These are phyloP conservation scores for Enterocytospora artemiae DNA, from an alignment of 371 early-diverging fungal species.

Conservation along the genomic window DNA sequence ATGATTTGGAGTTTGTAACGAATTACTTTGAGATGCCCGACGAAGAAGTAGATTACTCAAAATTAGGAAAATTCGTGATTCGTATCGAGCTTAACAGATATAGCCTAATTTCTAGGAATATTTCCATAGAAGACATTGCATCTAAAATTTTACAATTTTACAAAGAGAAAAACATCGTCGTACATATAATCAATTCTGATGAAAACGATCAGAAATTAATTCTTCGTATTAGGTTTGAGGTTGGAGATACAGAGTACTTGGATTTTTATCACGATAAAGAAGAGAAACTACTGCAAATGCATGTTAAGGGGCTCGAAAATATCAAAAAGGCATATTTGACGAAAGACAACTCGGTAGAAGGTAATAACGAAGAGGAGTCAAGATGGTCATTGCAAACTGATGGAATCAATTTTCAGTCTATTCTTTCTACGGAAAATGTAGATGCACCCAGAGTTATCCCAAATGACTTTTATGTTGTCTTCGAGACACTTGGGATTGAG, in stretches of 20 bases:
- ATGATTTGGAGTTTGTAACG: constrained; percentile 80
- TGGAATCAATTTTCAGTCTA: constrained; percentile 77
- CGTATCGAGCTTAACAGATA: constrained; percentile 72
- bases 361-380: constrained; percentile 59
- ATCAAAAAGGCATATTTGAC: constrained; percentile 81
- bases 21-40: constrained; percentile 76
- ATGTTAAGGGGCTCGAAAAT: constrained; percentile 74
- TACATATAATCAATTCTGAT: constrained; percentile 73
- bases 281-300: constrained; percentile 70
- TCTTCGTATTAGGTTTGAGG: constrained; percentile 70
- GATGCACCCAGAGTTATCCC: constrained; percentile 70
- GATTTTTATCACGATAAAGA: constrained; percentile 73
- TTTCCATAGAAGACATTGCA: constrained; percentile 71
- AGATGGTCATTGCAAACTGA: constrained; percentile 81
- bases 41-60: constrained; percentile 60
- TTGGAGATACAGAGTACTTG: constrained; percentile 59
- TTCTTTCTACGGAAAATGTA: constrained; percentile 72
- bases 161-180: too few relatives aligned
- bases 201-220: constrained; percentile 77
- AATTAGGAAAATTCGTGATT: constrained; percentile 72
- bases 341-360: too few relatives aligned
- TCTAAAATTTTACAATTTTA: constrained; percentile 61
- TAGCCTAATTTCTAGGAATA: constrained; percentile 74
- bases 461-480: constrained; percentile 81
- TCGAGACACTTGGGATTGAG: constrained; percentile 88